Base-by-base conservation (phyloP, 2,329 filamentous ascomycete species). In the Fusarium heterosporum region DNA sequence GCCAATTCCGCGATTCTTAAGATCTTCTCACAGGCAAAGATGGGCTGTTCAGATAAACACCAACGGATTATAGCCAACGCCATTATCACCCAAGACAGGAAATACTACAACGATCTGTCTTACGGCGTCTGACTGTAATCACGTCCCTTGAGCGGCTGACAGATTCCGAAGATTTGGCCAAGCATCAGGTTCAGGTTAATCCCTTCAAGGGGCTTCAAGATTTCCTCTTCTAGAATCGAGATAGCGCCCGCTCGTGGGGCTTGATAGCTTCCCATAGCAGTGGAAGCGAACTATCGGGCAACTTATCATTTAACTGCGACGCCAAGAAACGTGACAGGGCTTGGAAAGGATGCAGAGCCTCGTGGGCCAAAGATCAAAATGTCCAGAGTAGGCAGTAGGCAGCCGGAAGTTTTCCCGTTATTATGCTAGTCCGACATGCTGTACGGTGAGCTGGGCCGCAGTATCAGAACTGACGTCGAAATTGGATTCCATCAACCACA, bases 401-500 rank as follows among this genome's bases (percentile, higher is more conserved):
- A 61, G 38, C 49, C 47, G 59, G 34, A 26, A 39, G 22, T 56
- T 50, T 54, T 66, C 48, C 70, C 66, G 61, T 60, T 34, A 48
- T 62, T 43, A 56, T 56, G 54, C 19, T 55, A 43, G 63, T 36
- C 34, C 16, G 16, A 16, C 34, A 16, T 36, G 34, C 34, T n/a
- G 34, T 36, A 56, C 41, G 45, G 48, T 47, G 50, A 61, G 34
- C 48, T 41, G 42, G 58, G 50, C 53, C 39, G 55, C 55, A 47
- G 53, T 62, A 49, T 55, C 51, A 45, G 66, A 53, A 67, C 55
- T 65, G 60, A 67, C 48, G 69, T 71, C 22, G 67, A 70, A 72
- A 56, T 47, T 48, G 54, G 67, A 64, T 72, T 72, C 71, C 71
- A 71, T 73, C 71, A 73, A 73, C 69, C 71, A 73, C 64, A 73